These are phyloP conservation scores for Boletus bicolor DNA, from an alignment of 768 basidiomycete genomes.

Conservation along the genomic window DNA sequence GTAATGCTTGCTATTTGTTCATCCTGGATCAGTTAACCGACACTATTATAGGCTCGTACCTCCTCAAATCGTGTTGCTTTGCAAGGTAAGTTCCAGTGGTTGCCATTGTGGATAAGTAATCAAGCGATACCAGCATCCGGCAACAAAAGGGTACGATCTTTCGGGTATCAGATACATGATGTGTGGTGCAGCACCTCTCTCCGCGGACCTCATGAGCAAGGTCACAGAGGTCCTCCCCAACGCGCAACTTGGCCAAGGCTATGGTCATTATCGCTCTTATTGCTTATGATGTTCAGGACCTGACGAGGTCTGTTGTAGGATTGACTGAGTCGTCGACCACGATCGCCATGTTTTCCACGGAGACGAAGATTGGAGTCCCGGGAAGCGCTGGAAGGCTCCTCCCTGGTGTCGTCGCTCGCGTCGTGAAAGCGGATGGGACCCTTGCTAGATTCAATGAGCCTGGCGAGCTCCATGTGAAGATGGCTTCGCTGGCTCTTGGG, in stretches of 20 bases:
- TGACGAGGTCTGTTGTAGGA: constrained; percentile 35
- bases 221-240: constrained; percentile 51
- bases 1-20: constrained; percentile 29
- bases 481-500: constrained; percentile 38
- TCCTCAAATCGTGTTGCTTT: constrained; percentile 62
- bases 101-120: not conserved
- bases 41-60: constrained; percentile 50
- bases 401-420: constrained; percentile 52
- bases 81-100: constrained; percentile 47
- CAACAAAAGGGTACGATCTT: constrained; percentile 47
- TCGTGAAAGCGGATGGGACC: constrained; percentile 57
- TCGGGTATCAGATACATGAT: constrained; percentile 50
- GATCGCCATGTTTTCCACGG: constrained; percentile 47
- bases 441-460: constrained; percentile 52
- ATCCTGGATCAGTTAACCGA: not conserved
- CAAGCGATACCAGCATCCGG: constrained; percentile 44
- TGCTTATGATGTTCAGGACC: not conserved
- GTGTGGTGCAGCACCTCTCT: constrained; percentile 63
- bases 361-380: constrained; percentile 45
- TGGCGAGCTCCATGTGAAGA: constrained; percentile 55
- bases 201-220: constrained; percentile 49
- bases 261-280: constrained; percentile 36
- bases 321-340: constrained; percentile 65
- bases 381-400: constrained; percentile 50
- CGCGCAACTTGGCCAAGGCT: constrained; percentile 63